Conservation (phyloP, 2,329 filamentous ascomycete species). For the Conoideocrella luteorostrata region DNA sequence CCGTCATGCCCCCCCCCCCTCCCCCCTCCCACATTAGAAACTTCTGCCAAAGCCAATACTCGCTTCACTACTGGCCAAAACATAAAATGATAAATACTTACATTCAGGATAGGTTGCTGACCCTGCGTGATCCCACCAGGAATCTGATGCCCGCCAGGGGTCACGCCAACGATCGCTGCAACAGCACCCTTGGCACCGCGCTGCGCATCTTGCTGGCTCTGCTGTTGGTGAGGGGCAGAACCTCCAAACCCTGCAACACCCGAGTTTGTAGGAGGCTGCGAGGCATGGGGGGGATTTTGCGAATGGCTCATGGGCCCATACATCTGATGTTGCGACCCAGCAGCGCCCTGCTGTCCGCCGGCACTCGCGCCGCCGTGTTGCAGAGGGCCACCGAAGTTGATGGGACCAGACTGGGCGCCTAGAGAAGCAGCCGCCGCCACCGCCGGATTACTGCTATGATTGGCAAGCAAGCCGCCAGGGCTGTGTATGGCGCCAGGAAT, state of each 20-base stretch:
- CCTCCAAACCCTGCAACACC: constrained; percentile 63
- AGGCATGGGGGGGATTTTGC: constrained; percentile 41
- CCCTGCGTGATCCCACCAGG: constrained; percentile 34
- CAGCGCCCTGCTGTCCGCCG: constrained; percentile 37
- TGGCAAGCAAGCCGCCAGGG: constrained; percentile 79
- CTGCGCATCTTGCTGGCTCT: constrained; percentile 50
- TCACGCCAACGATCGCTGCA: constrained; percentile 43
- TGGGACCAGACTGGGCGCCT: constrained; percentile 44
- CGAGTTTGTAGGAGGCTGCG: constrained; percentile 53
- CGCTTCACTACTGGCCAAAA: too few species aligned
- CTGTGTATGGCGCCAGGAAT: constrained; percentile 80
- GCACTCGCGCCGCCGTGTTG: constrained; percentile 42
- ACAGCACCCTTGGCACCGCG: constrained; percentile 37
- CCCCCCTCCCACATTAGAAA: not conserved
- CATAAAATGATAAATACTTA: constrained; percentile 28
- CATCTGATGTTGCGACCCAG: constrained; percentile 46
- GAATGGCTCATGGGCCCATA: constrained; percentile 49
- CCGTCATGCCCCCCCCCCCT: not conserved
- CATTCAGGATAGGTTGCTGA: constrained; percentile 44
- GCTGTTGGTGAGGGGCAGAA: constrained; percentile 47
- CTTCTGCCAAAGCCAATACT: not conserved
- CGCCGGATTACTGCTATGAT: constrained; percentile 53
- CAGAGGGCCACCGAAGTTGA: constrained; percentile 49
- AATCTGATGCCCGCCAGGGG: constrained; percentile 30
- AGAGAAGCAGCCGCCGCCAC: constrained; percentile 44